phyloP scores from a whole-genome alignment of 2,329 filamentous ascomycete genomes.

The Alternaria hordeiaustralica region DNA sequence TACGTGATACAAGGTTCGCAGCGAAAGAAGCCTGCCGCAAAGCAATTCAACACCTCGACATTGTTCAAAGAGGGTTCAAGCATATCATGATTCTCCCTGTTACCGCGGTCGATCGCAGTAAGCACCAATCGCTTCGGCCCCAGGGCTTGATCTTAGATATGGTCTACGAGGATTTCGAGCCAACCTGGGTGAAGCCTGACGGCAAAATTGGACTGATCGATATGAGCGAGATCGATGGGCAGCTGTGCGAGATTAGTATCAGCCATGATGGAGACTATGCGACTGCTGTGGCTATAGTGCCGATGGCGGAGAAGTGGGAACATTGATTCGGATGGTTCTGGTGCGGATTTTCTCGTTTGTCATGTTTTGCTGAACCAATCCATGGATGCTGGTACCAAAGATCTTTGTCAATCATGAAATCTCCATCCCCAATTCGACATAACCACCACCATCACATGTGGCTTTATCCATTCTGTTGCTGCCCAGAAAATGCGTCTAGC shows the following conservation, averaged over 20 bases:
- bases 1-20: conserved; percentile 49
- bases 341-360: neutral
- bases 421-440: neutral
- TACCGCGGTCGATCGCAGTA: neutral
- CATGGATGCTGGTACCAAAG: neutral
- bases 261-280: conserved; percentile 89
- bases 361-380: neutral
- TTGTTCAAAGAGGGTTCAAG: conserved; percentile 34
- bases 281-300: conserved; percentile 70
- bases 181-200: neutral
- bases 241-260: conserved; percentile 76
- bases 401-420: neutral
- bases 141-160: conserved; percentile 37
- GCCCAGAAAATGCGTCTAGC: neutral
- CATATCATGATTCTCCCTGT: conserved; percentile 50
- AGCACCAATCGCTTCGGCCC: conserved; percentile 27
- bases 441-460: neutral
- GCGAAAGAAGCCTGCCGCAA: conserved; percentile 61
- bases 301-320: conserved; percentile 11
- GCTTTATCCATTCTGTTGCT: neutral
- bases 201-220: neutral
- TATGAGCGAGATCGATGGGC: conserved; percentile 40
- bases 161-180: neutral
- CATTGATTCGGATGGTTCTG: neutral
- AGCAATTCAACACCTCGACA: conserved; percentile 43